Evolutionary conservation across 805 yeast species (phyloP).

Genomic region (Candida insectalens): DNA sequence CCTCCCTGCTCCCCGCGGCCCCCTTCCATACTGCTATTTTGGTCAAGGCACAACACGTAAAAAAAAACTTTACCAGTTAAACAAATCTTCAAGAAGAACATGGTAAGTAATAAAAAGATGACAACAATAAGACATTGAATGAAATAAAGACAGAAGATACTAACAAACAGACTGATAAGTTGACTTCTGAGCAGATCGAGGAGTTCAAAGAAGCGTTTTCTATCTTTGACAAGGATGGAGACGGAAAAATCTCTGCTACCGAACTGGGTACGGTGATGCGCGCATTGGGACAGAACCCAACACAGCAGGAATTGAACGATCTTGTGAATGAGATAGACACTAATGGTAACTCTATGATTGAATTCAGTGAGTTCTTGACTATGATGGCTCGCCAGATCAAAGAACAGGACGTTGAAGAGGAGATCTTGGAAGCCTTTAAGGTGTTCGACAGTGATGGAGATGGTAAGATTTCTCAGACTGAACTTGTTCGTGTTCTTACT

Average conservation of each 20-base stretch:
- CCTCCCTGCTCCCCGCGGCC: too few species aligned
- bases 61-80: too few species aligned
- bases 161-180: constrained; percentile 32
- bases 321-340: constrained; percentile 96
- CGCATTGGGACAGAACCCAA: constrained; percentile 95
- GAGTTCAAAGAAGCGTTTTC: constrained; percentile 98
- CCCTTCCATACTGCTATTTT: too few species aligned
- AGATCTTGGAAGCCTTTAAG: constrained; percentile 93
- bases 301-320: constrained; percentile 92
- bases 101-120: too few species aligned
- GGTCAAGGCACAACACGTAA: too few species aligned
- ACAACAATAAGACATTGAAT: too few species aligned
- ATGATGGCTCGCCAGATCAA: constrained; percentile 90
- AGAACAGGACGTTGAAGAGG: constrained; percentile 96
- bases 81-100: too few species aligned
- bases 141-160: not conserved
- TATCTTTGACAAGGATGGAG: constrained; percentile 91
- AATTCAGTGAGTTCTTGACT: constrained; percentile 73
- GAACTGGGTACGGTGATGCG: constrained; percentile 98
- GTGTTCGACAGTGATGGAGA: constrained; percentile 96
- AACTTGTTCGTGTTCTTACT: constrained; percentile 91
- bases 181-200: constrained; percentile 92
- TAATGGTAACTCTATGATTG: constrained; percentile 86
- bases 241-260: constrained; percentile 91
- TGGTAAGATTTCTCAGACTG: constrained; percentile 94